Conservation (phyloP, 2,329 filamentous ascomycete genomes). For the Thielaviopsis punctulata region DNA sequence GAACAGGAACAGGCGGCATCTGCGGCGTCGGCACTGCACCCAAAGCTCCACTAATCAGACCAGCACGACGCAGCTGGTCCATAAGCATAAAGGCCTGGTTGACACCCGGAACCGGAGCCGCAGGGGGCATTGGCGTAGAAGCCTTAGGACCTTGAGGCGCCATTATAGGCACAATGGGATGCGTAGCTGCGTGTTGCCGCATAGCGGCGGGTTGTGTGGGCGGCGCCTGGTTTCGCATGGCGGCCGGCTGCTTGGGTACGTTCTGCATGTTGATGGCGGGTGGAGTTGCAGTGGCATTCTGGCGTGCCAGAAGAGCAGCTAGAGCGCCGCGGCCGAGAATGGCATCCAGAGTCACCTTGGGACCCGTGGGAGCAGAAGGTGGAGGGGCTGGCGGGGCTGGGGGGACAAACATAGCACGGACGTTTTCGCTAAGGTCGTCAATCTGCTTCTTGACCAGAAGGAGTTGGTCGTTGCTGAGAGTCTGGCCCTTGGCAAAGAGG, state of each 20-base stretch:
- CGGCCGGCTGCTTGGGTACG: neutral
- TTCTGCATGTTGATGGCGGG: conserved; percentile 15
- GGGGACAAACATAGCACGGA: conserved; percentile 31
- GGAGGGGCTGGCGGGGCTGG: conserved; percentile 18
- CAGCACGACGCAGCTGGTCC: conserved; percentile 49
- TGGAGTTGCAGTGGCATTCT: conserved; percentile 13
- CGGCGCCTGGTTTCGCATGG: neutral
- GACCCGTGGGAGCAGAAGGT: conserved; percentile 17
- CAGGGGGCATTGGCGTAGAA: neutral
- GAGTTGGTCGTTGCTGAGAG: conserved; percentile 64
- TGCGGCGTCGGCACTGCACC: conserved; percentile 22
- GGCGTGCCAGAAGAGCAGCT: conserved; percentile 39
- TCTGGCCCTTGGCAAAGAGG: conserved; percentile 57
- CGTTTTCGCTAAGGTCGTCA: conserved; percentile 52
- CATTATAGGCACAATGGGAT: conserved; percentile 12
- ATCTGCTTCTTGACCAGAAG: conserved; percentile 75
- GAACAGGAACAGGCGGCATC: conserved; percentile 17
- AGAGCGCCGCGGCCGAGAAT: conserved; percentile 42
- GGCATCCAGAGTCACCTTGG: conserved; percentile 32
- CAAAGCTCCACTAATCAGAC: conserved; percentile 39
- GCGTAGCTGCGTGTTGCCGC: conserved; percentile 29
- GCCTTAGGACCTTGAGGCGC: conserved; percentile 12
- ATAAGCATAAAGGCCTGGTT: conserved; percentile 42
- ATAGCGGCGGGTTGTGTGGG: conserved; percentile 18
- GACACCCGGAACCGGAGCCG: conserved; percentile 21